phyloP scores from a whole-genome alignment of 2,329 filamentous ascomycete species.

The Talaromyces sp. region DNA sequence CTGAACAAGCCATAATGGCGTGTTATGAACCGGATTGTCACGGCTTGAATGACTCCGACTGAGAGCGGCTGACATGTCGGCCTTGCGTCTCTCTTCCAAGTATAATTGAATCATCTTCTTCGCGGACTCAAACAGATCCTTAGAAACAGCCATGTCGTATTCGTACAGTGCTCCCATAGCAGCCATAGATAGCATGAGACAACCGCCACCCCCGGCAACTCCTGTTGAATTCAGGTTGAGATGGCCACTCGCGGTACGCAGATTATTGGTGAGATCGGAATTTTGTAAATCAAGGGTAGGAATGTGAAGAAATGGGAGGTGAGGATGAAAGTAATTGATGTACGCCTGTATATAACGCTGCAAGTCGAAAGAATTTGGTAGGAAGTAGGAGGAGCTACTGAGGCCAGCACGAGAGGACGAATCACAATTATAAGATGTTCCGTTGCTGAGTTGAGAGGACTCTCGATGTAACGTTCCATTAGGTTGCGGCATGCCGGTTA shows the following conservation, averaged over 20 bases:
- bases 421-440: slow-evolving; percentile 41
- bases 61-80: slow-evolving; percentile 63
- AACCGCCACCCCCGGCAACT: slow-evolving; percentile 72
- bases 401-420: slow-evolving; percentile 32
- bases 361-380: slow-evolving; percentile 79
- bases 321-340: slow-evolving; percentile 86
- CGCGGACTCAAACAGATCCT: slow-evolving; percentile 82
- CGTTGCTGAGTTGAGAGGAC: slow-evolving; percentile 55
- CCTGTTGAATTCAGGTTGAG: slow-evolving; percentile 50
- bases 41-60: slow-evolving; percentile 49
- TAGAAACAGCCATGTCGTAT: slow-evolving; percentile 70
- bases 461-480: slow-evolving; percentile 53
- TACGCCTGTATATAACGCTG: slow-evolving; percentile 89
- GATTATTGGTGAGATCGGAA: slow-evolving; percentile 57
- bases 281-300: slow-evolving; percentile 87
- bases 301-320: slow-evolving; percentile 89
- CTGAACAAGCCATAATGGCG: slow-evolving; percentile 91
- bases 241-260: slow-evolving; percentile 53
- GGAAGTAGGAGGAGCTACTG: slow-evolving; percentile 41
- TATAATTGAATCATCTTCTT: slow-evolving; percentile 95
- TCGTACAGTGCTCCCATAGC: slow-evolving; percentile 86
- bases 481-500: slow-evolving; percentile 58
- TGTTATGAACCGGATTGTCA: slow-evolving; percentile 64
- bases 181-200: slow-evolving; percentile 80
- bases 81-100: slow-evolving; percentile 82